Evolutionary conservation across 192 early-diverging fungal genomes (phyloP).

Genomic region (Coemansia sp.): DNA sequence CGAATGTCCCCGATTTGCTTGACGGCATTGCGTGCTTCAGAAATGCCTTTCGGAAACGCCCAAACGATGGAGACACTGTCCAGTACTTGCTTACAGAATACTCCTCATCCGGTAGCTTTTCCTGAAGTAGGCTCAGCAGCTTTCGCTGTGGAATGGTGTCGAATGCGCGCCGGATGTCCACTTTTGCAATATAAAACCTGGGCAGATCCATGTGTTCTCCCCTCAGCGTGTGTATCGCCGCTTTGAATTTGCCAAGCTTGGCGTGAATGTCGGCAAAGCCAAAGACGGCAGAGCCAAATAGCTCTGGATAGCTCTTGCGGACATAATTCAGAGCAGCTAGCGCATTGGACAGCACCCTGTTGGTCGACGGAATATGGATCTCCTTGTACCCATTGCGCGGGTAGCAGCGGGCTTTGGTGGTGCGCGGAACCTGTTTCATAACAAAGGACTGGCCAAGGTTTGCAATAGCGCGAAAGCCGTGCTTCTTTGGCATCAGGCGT

Average conservation of each 20-base stretch:
- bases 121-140: conserved; percentile 42
- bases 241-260: conserved; percentile 51
- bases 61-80: conserved; percentile 45
- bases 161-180: conserved; percentile 78
- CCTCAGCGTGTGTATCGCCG: background rate
- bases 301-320: conserved; percentile 20
- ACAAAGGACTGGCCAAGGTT: conserved; percentile 60
- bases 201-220: conserved; percentile 1
- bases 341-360: conserved; percentile 14
- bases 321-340: conserved; percentile 36
- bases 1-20: conserved; percentile 55
- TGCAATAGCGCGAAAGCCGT: conserved; percentile 76
- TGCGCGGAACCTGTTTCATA: background rate
- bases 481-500: conserved; percentile 80
- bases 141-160: conserved; percentile 81
- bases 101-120: conserved; percentile 55
- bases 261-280: conserved; percentile 56
- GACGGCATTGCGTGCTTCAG: conserved; percentile 23
- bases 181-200: conserved; percentile 74
- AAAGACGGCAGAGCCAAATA: conserved; percentile 44
- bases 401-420: background rate
- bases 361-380: conserved; percentile 15
- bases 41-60: conserved; percentile 23
- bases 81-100: conserved; percentile 73
- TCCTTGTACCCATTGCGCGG: conserved; percentile 23